These are phyloP conservation scores for Camellia lanceoleosa DNA, from an alignment of 148 eudicot genomes.

Conservation along the genomic window DNA sequence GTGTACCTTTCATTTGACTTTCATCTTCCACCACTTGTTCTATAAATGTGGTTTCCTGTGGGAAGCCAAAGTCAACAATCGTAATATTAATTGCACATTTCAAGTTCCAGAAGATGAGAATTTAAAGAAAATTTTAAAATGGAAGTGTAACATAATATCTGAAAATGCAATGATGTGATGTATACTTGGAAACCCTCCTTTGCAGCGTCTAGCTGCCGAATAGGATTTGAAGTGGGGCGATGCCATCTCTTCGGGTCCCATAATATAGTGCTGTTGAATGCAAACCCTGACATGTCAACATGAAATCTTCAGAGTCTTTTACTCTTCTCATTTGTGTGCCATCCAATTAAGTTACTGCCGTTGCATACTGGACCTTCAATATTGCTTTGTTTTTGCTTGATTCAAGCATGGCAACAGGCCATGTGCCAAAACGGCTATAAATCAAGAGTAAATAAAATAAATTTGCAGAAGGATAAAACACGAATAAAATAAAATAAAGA, in stretches of 20 bases:
- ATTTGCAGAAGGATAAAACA: neutral
- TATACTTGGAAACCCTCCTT: conserved; percentile 95
- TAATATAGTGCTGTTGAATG: conserved; percentile 92
- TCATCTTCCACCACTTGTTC: conserved; percentile 92
- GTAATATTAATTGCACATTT: neutral
- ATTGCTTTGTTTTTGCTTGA: conserved; percentile 81
- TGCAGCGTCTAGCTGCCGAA: conserved; percentile 80
- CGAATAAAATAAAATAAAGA: neutral
- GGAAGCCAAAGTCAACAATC: conserved; percentile 9
- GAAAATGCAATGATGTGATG: neutral
- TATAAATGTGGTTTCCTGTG: conserved; percentile 91
- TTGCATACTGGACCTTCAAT: conserved; percentile 89
- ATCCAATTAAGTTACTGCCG: conserved; percentile 75
- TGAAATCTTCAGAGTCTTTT: conserved; percentile 88
- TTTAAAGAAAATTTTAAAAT: neutral
- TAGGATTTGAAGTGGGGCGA: conserved; percentile 57
- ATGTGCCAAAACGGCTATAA: conserved; percentile 93
- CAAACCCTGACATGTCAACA: conserved; percentile 98
- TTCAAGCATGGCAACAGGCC: conserved; percentile 98
- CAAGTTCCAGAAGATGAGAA: neutral
- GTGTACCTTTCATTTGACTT: conserved; percentile 83
- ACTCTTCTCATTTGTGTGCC: conserved; percentile 99
- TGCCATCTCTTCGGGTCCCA: conserved; percentile 96
- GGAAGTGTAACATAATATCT: neutral
- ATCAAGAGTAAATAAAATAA: neutral